Conservation (phyloP, 148 eudicot species). For the Fagopyrum tataricum region DNA sequence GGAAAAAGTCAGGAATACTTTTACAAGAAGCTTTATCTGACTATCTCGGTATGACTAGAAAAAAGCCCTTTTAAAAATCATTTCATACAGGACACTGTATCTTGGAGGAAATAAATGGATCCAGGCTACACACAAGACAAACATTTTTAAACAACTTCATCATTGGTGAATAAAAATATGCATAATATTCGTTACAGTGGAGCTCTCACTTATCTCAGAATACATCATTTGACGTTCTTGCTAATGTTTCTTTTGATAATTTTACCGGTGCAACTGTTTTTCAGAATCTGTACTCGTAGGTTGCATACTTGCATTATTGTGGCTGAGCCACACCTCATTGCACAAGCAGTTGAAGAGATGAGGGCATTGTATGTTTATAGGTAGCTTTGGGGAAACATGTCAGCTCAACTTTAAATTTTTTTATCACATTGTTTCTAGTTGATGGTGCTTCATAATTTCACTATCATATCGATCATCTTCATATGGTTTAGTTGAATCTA, state of each 20-base stretch:
- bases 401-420: not conserved
- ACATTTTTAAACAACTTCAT: not conserved
- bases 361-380: not conserved
- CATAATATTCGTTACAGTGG: not conserved
- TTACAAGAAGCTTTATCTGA: not conserved
- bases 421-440: not conserved
- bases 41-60: not conserved
- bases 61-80: not conserved
- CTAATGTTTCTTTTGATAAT: not conserved
- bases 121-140: not conserved
- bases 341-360: not conserved
- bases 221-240: not conserved
- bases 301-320: not conserved
- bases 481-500: not conserved
- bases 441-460: not conserved
- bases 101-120: not conserved
- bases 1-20: not conserved
- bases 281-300: not conserved
- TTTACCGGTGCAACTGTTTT: not conserved
- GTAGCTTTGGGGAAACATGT: not conserved
- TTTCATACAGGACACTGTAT: not conserved
- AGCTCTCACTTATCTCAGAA: not conserved
- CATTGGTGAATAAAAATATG: not conserved
- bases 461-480: not conserved
- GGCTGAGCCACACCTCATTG: not conserved